Conservation (phyloP, 768 basidiomycete species). For the Russula earlei region DNA sequence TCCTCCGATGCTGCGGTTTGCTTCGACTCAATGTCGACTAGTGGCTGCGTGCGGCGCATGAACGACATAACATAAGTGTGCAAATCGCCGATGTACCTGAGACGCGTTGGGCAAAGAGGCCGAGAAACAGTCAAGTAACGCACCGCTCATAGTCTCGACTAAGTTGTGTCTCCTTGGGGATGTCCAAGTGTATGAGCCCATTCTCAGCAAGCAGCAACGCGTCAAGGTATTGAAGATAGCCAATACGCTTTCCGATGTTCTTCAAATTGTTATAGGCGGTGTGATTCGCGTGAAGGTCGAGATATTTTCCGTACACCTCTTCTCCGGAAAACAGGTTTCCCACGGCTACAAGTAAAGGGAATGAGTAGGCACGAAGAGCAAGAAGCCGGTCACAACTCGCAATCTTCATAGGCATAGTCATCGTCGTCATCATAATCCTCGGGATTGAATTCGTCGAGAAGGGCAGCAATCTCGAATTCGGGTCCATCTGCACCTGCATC, state of each 20-base stretch:
- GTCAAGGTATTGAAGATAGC: conserved; percentile 92
- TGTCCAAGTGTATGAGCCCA: conserved; percentile 53
- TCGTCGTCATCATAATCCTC: conserved; percentile 62
- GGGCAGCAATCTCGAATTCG: conserved; percentile 72
- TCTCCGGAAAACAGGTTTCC: conserved; percentile 91
- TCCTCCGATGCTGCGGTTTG: conserved; percentile 54
- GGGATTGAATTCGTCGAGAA: conserved; percentile 69
- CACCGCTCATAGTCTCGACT: conserved; percentile 76
- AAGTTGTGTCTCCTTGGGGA: conserved; percentile 55
- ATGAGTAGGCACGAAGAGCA: not conserved
- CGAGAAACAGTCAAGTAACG: conserved; percentile 25
- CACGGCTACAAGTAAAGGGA: conserved; percentile 40
- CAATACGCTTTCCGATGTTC: conserved; percentile 69
- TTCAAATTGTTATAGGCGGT: conserved; percentile 85
- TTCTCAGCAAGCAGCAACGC: conserved; percentile 59
- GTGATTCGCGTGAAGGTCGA: conserved; percentile 87
- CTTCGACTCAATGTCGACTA: conserved; percentile 64
- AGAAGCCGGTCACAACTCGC: conserved; percentile 61
- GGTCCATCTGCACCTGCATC: conserved; percentile 74
- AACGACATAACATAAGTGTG: conserved; percentile 83
- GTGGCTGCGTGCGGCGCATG: conserved; percentile 72
- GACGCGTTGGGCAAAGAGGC: conserved; percentile 10
- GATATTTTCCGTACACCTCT: conserved; percentile 89
- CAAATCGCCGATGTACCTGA: conserved; percentile 75
- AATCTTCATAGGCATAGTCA: conserved; percentile 71